Evolutionary conservation across 2,329 filamentous ascomycete genomes (phyloP), one percentile per base, ranked within the genome.

Genomic region (Fusarium temperatum): DNA sequence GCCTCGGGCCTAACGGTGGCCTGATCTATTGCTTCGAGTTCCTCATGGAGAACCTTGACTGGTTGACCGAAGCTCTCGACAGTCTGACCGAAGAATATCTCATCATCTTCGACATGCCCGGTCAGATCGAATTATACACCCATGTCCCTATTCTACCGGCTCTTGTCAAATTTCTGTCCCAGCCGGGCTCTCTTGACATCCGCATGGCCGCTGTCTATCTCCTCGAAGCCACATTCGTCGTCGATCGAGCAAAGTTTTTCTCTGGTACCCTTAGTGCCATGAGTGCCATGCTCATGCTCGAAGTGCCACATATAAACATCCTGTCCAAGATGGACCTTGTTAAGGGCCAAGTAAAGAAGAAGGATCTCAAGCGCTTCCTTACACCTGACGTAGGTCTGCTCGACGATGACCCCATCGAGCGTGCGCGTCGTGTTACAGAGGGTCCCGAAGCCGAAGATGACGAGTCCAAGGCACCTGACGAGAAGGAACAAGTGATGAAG

Each of bases 281-380:
- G 96, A 97, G 94, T 79, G 95, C 96, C 74, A 99, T 99, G 96
- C 91, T 99, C 79, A 96, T 98, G 94, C 89, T 99, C 72, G 96
- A 98, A 84, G 91, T 98, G 74, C 96, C 96, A 9, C 96, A 99
- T 81, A 91, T 99, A 80, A 99, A 99, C 81, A 93, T 99, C 69
- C 86, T 99, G 63, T 97, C 93, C 80, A 99, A 99, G 85, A 98
- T 98, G 95, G 96, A 99, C 81, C 89, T 98, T 70, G 91, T 98
- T 75, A 96, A 96, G 81, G 94, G 94, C 44, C 94, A 96, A 82
- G 89, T 98, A 32, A 91, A 92, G 66, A 94, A 94, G 83, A 93
- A 93, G 82, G 95, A 98, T 77, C 82, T 99, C 68, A 97, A 97
- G 84, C 89, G 94, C 28, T 99, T 98, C 80, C 86, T 97, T 64